Conservation (phyloP, 78 protist species). For the Planoprotostelium fungivorum region DNA sequence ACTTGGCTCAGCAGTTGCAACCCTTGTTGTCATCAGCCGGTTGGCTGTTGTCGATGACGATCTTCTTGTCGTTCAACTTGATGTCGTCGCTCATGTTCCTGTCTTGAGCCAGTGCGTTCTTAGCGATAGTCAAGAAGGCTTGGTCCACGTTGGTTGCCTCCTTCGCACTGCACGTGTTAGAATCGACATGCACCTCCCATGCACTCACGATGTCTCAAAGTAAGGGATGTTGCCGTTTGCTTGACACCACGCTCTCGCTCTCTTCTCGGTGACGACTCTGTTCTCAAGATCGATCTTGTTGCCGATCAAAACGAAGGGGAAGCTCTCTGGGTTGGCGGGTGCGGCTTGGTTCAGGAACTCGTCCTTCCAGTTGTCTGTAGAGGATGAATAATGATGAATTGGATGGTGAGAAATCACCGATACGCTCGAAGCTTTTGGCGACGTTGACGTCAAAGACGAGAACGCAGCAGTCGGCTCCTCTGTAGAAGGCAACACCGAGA, state of each 20-base stretch:
- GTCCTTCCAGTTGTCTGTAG: conserved; percentile 70
- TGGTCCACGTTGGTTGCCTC: not conserved
- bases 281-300: conserved; percentile 74
- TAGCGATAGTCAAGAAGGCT: not conserved
- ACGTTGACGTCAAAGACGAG: conserved; percentile 73
- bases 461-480: conserved; percentile 63
- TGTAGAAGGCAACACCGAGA: conserved; percentile 3
- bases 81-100: not conserved
- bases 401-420: not conserved
- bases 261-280: conserved; percentile 51
- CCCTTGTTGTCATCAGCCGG: too few species aligned
- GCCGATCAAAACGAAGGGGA: conserved; percentile 73
- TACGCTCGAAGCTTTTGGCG: conserved; percentile 58
- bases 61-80: not conserved
- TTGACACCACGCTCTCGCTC: conserved; percentile 78
- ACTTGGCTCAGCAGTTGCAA: too few species aligned
- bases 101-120: not conserved
- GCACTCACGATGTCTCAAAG: conserved; percentile 76
- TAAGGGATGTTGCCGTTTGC: conserved; percentile 67
- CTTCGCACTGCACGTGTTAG: not conserved
- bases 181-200: not conserved
- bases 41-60: not conserved
- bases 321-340: conserved; percentile 8
- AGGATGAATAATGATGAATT: not conserved
- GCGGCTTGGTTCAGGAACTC: conserved; percentile 65